Base-by-base conservation (phyloP, 202 grass and related monocot species). In the Saccharum hybrid region DNA sequence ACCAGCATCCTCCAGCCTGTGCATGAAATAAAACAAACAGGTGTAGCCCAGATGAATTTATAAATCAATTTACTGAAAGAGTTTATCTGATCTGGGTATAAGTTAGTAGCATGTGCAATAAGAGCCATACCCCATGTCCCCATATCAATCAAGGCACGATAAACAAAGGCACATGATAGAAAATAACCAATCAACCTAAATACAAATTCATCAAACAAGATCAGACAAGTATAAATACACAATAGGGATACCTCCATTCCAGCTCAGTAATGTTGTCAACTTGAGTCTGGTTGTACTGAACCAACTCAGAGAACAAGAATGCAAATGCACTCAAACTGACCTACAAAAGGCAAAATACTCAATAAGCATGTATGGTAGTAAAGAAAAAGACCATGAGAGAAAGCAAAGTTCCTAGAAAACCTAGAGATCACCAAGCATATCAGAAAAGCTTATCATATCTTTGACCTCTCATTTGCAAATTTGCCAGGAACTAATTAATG, bases 201-300 rank as follows among this genome's bases (percentile, higher is more conserved):
- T 42, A 81, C 33, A 81, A 22, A 38, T 12, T 64, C 54, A 70
- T 81, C 19, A 74, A 49, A 77, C 39, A 19, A 52, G 15, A 19
- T 52, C 15, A 82, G 66, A 71, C 1, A 33, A 46, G 7, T 26
- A 62, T 33, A 52, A 52, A 81, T 18, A 59, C 43, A 81, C 4
- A 90, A 67, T 31, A 84, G 19, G 73, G 21, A 61, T 83, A 92
- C 93, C 96, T 98, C 77, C 96, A 82, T 85, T 98, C 96, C 63
- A 98, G 79, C 70, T 98, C 96, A 72, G 90, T 86, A 80, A 98
- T 98, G 81, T 98, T 98, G 76, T 98, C 96, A 82, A 98, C 96
- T 86, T 96, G 93, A 30, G 93, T 98, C 90, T 98, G 96, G 72
- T 93, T 96, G 91, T 96, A 98, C 72, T 98, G 96, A 77, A 98